Base-by-base conservation (phyloP, 1,139 yeast genomes). In the Debaryomyces coudertii region DNA sequence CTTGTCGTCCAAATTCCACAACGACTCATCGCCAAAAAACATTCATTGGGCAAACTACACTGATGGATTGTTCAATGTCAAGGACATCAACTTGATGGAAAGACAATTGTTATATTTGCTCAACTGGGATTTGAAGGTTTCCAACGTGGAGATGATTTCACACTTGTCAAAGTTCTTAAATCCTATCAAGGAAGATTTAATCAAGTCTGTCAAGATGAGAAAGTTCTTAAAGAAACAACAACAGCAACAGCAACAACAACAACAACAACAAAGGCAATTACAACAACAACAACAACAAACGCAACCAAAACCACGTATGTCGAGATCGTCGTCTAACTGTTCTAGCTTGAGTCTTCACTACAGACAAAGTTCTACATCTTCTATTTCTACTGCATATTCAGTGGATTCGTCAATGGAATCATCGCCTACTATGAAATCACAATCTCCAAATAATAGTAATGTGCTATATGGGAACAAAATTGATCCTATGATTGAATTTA, bases 71-170 rank as follows among this genome's bases (percentile, higher is more conserved):
- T 86, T 87, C 65, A 70, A 75, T 43, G 68, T 76, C 46, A 82
- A 82, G 53, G 95, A 87, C 62, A 82, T 87, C 54, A 86, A 86
- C 63, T 71, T 86, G 49, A 87, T 87, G 90, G 95, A 87, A 66
- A 80, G 90, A 63, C 93, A 87, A 64, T 70, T 87, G 51, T 69
- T 85, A 48, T 82, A 76, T 58, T 71, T 86, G 47, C 70, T 87
- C 58, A 78, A 85, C 65, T 87, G 92, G 90, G 86, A 87, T 61
- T 69, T 85, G 48, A 68, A 76, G 45, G 81, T 86, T 25, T 64
- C 73, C 39, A 79, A 77, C 54, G 72, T 69, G 15, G 90, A 85
- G 51, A 71, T 86, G 63, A 60, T 72, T 43, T 63, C 60, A 24
- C 73, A 71, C 38, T 71, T 85, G 57, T 71, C 68, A 50, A 65